Evolutionary conservation across 495 filamentous ascomycete genomes (phyloP).

Genomic region (Penicillium fimorum): DNA sequence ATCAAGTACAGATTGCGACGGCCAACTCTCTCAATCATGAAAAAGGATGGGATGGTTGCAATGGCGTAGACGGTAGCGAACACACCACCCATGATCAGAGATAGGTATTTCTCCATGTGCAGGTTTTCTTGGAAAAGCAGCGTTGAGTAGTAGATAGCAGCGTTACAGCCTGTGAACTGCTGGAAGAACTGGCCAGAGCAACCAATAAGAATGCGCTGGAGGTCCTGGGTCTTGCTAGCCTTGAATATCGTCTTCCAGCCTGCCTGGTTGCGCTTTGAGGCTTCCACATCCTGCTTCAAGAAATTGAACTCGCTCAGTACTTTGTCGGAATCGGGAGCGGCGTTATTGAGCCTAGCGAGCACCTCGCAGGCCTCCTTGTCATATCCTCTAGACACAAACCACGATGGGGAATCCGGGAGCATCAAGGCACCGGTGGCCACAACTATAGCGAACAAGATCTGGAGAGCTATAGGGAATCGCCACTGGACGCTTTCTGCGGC

Average conservation of each 20-base stretch:
- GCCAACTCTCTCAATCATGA: constrained; percentile 66
- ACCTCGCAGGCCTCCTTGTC: constrained; percentile 14
- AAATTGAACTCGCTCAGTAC: constrained; percentile 19
- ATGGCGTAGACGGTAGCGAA: constrained; percentile 72
- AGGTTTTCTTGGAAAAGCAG: constrained; percentile 65
- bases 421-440: constrained; percentile 27
- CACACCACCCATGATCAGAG: constrained; percentile 65
- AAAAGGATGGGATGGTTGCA: constrained; percentile 68
- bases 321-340: constrained; percentile 5
- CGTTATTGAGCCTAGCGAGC: constrained; percentile 10
- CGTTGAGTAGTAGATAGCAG: constrained; percentile 74
- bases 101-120: constrained; percentile 51
- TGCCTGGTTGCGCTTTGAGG: not conserved
- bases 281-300: constrained; percentile 13
- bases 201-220: constrained; percentile 31
- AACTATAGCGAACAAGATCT: constrained; percentile 39
- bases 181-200: constrained; percentile 66
- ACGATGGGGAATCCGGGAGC: constrained; percentile 37
- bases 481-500: constrained; percentile 37
- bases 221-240: constrained; percentile 23
- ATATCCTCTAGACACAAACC: constrained; percentile 11
- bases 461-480: constrained; percentile 50
- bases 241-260: constrained; percentile 22
- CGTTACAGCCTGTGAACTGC: constrained; percentile 66
- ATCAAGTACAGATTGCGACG: constrained; percentile 61